Conservation (phyloP, 163 green algal species). For the Coccomyxa subellipsoidea region DNA sequence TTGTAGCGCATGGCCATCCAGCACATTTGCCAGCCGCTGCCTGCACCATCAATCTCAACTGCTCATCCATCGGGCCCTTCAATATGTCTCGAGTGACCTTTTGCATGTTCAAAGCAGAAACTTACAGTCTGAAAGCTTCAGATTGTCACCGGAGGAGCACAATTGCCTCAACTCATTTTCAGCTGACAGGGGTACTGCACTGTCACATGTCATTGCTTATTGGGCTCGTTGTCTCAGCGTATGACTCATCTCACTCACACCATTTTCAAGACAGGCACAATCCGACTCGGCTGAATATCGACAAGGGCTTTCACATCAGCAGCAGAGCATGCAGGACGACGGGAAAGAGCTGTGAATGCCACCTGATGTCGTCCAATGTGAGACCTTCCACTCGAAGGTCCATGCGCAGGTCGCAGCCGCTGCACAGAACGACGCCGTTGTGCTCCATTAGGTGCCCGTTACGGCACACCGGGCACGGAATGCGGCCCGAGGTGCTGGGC, state of each 20-base stretch:
- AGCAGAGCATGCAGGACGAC: too few species aligned
- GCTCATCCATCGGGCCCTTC: not conserved
- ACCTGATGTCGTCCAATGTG: slow-evolving; percentile 3
- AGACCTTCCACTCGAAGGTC: not conserved
- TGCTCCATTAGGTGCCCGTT: not conserved
- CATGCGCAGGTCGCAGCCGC: not conserved
- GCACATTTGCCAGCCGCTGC: not conserved
- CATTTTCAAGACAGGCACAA: too few species aligned
- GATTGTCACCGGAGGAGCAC: too few species aligned
- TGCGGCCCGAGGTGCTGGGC: not conserved
- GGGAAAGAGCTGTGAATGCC: not conserved
- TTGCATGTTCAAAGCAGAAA: too few species aligned
- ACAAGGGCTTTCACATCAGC: too few species aligned
- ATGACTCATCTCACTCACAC: too few species aligned
- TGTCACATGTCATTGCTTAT: too few species aligned
- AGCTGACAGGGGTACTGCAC: too few species aligned
- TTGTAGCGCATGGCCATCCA: not conserved
- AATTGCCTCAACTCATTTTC: too few species aligned
- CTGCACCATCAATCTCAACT: not conserved
- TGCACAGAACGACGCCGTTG: not conserved
- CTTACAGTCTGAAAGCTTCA: too few species aligned
- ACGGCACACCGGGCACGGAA: not conserved
- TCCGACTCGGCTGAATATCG: too few species aligned
- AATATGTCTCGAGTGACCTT: not conserved
- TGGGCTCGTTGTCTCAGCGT: too few species aligned